These are phyloP conservation scores for Yarrowia bubula DNA, from an alignment of 805 yeast genomes.

Conservation along the genomic window DNA sequence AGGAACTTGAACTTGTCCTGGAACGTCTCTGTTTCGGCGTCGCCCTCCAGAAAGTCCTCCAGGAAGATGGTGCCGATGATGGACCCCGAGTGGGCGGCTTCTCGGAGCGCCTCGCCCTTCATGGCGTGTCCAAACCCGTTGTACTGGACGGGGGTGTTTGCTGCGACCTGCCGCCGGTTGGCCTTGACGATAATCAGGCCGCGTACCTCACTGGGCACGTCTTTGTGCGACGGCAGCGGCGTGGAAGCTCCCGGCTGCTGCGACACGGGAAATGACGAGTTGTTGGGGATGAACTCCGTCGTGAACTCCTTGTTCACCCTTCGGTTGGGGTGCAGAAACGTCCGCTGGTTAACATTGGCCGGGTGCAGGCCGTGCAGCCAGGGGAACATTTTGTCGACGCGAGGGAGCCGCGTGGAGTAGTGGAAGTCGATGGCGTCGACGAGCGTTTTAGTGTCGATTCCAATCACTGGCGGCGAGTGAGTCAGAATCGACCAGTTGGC, in stretches of 20 bases:
- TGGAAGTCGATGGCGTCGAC: conserved; percentile 32
- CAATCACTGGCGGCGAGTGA: conserved; percentile 8
- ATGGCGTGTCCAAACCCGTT: conserved; percentile 25
- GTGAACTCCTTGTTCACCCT: conserved; percentile 34
- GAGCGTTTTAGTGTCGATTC: neutral
- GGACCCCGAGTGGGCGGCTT: conserved; percentile 28
- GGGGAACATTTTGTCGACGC: conserved; percentile 71
- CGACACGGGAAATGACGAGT: conserved; percentile 32
- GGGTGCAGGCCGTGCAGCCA: conserved; percentile 83
- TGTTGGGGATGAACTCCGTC: conserved; percentile 34
- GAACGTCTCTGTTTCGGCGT: conserved; percentile 31
- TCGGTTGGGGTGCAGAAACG: conserved; percentile 41
- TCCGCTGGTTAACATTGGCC: conserved; percentile 54
- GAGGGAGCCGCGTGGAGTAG: conserved; percentile 50
- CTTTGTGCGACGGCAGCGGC: conserved; percentile 29
- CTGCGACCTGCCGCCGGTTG: neutral
- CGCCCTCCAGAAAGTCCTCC: conserved; percentile 31
- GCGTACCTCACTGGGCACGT: conserved; percentile 31
- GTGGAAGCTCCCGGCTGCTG: conserved; percentile 34
- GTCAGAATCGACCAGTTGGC: conserved; percentile 22
- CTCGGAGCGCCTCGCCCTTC: conserved; percentile 1
- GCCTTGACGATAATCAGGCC: conserved; percentile 36
- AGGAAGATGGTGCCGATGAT: conserved; percentile 35
- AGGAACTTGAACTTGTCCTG: conserved; percentile 56
- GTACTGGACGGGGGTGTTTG: conserved; percentile 3